Conservation (phyloP, 306 rosid species). For the Prunus padus region DNA sequence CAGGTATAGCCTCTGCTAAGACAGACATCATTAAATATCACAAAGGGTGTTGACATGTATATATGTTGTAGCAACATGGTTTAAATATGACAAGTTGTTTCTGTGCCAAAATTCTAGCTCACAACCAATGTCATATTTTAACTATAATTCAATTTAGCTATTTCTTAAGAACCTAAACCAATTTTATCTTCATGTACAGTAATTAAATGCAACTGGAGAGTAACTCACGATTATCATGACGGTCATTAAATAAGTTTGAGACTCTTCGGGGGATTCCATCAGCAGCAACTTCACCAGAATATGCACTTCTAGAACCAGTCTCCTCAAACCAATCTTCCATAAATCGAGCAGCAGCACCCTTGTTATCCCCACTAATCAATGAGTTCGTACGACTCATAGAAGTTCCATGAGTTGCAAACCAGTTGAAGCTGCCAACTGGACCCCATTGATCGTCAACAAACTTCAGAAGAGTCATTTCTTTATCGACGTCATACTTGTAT, state of each 20-base stretch:
- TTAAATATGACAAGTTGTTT: conserved; percentile 5
- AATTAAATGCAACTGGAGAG: not conserved
- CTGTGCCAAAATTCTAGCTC: not conserved
- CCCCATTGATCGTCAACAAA: conserved; percentile 83
- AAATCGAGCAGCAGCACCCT: conserved; percentile 90
- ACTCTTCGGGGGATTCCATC: conserved; percentile 43
- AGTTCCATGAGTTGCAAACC: conserved; percentile 99
- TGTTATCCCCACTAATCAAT: conserved; percentile 89
- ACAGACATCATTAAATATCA: not conserved
- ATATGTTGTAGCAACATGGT: conserved; percentile 3
- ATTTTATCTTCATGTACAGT: not conserved
- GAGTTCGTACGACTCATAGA: conserved; percentile 90
- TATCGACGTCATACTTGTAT: conserved; percentile 75
- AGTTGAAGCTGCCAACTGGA: conserved; percentile 82
- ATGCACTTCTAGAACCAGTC: conserved; percentile 10
- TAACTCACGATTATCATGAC: conserved; percentile 37
- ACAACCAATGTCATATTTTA: not conserved
- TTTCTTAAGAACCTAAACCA: not conserved
- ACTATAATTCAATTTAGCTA: conserved; percentile 1
- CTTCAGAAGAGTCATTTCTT: conserved; percentile 86
- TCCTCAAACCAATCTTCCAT: conserved; percentile 97
- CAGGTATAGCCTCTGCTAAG: not conserved
- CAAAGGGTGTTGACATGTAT: not conserved
- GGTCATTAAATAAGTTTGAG: conserved; percentile 29
- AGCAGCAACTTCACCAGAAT: conserved; percentile 12